Percentiles rank a stretch among this genome's conserved stretches.
phyloP scores from a whole-genome alignment of 2,329 filamentous ascomycete species.

The Ceratocystis harringtonii region DNA sequence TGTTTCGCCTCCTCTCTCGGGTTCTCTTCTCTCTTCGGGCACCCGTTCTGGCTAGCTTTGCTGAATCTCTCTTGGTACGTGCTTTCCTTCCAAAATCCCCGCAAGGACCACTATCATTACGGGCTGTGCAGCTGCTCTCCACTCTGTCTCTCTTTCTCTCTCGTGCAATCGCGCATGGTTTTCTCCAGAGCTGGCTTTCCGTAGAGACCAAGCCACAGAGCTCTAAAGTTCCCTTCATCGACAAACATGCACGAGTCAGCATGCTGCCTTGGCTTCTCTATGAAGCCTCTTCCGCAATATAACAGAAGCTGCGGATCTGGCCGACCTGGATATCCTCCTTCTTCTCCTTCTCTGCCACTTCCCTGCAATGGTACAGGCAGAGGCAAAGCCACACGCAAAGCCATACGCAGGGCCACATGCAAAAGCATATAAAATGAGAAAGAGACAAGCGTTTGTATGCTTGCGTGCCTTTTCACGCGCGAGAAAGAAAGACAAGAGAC shows the following conservation, averaged over 20 bases:
- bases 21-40: not conserved
- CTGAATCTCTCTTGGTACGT: slow-evolving; percentile 1
- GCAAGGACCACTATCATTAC: slow-evolving; percentile 1
- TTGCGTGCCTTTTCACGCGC: not conserved
- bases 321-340: not conserved
- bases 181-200: not conserved
- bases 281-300: not conserved
- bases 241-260: slow-evolving; percentile 5
- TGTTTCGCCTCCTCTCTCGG: not conserved
- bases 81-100: not conserved
- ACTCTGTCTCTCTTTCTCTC: not conserved
- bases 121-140: slow-evolving; percentile 2
- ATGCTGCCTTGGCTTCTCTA: not conserved
- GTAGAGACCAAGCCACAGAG: slow-evolving; percentile 1
- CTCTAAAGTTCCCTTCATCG: slow-evolving; percentile 6
- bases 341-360: too few species aligned
- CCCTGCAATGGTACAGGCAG: too few species aligned
- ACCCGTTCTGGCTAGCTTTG: not conserved
- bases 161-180: not conserved
- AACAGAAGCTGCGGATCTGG: not conserved
- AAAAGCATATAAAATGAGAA: too few species aligned
- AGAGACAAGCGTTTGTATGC: not conserved
- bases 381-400: too few species aligned
- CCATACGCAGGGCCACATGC: too few species aligned
- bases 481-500: not conserved